phyloP scores from a whole-genome alignment of 2,329 filamentous ascomycete species.

The Shiraia bambusicola region DNA sequence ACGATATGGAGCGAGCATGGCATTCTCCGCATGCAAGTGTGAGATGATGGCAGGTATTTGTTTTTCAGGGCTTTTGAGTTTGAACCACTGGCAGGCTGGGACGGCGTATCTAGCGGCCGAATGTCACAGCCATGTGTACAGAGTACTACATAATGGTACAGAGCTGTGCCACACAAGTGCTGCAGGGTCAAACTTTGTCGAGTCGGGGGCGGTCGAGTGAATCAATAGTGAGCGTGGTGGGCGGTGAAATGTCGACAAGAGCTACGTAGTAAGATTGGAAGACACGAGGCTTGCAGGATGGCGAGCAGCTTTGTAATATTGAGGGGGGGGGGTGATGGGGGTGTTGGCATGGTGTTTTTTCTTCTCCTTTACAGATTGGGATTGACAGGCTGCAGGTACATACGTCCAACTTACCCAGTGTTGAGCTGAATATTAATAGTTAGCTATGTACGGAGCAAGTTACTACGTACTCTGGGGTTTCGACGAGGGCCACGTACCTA shows the following conservation, averaged over 20 bases:
- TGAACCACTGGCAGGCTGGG: not conserved
- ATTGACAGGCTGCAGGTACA: conserved; percentile 21
- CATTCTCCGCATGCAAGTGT: not conserved
- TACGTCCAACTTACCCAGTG: not conserved
- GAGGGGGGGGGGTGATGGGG: conserved; percentile 6
- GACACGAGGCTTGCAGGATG: not conserved
- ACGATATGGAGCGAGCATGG: conserved; percentile 1
- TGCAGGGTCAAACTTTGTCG: conserved; percentile 16
- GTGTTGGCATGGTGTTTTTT: conserved; percentile 9
- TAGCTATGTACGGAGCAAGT: conserved; percentile 14
- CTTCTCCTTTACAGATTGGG: too few relatives aligned
- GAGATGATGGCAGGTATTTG: conserved; percentile 1
- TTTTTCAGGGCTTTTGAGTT: too few relatives aligned
- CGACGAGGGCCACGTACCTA: too few relatives aligned
- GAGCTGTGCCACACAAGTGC: conserved; percentile 25
- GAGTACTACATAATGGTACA: too few relatives aligned
- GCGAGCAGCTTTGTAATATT: not conserved
- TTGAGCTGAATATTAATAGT: conserved; percentile 8
- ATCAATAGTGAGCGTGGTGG: conserved; percentile 22
- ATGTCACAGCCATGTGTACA: conserved; percentile 15
- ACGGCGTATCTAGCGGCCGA: not conserved
- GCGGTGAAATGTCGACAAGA: conserved; percentile 3
- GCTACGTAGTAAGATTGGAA: not conserved
- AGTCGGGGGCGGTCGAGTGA: conserved; percentile 10
- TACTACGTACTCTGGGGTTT: too few relatives aligned